These are phyloP conservation scores for Hygrophoropsis aurantiaca DNA, from an alignment of 768 basidiomycete genomes.

Conservation along the genomic window DNA sequence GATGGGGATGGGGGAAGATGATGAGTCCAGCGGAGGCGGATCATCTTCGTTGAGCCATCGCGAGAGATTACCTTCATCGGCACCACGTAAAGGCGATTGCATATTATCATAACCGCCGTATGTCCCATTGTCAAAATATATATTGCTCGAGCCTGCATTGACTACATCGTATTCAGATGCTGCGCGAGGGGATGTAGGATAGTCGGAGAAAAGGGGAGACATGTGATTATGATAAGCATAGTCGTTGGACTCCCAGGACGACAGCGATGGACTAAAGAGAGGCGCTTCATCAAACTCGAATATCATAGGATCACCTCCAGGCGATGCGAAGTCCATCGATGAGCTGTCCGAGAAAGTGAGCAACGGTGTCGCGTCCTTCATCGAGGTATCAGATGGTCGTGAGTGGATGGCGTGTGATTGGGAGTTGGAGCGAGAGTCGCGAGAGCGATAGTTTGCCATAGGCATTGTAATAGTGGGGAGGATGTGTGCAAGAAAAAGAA, in stretches of 20 bases:
- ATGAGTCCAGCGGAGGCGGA: slow-evolving; percentile 29
- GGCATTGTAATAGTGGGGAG: slow-evolving; percentile 38
- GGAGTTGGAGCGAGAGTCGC: slow-evolving; percentile 29
- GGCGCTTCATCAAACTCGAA: slow-evolving; percentile 32
- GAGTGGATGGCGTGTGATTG: slow-evolving; percentile 10
- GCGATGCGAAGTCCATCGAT: slow-evolving; percentile 35
- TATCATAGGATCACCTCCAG: slow-evolving; percentile 34
- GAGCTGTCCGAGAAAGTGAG: slow-evolving; percentile 45
- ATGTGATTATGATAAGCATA: slow-evolving; percentile 38
- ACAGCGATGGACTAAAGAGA: slow-evolving; percentile 18
- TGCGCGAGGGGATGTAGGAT: slow-evolving; percentile 39
- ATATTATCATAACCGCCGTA: slow-evolving; percentile 31
- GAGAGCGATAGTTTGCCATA: slow-evolving; percentile 36
- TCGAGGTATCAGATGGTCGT: slow-evolving; percentile 26
- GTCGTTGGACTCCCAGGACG: slow-evolving; percentile 27
- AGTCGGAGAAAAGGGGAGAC: slow-evolving; percentile 41
- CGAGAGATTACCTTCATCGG: slow-evolving; percentile 42
- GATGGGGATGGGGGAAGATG: slow-evolving; percentile 66
- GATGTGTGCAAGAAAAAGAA: slow-evolving; percentile 24
- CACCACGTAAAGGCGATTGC: slow-evolving; percentile 36
- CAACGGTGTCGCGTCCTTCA: slow-evolving; percentile 23
- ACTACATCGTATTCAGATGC: slow-evolving; percentile 40
- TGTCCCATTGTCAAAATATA: slow-evolving; percentile 33
- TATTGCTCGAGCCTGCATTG: slow-evolving; percentile 39
- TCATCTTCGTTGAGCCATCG: slow-evolving; percentile 70